phyloP scores from a whole-genome alignment of 2,329 filamentous ascomycete genomes.

The Chalaropsis ovoidea region DNA sequence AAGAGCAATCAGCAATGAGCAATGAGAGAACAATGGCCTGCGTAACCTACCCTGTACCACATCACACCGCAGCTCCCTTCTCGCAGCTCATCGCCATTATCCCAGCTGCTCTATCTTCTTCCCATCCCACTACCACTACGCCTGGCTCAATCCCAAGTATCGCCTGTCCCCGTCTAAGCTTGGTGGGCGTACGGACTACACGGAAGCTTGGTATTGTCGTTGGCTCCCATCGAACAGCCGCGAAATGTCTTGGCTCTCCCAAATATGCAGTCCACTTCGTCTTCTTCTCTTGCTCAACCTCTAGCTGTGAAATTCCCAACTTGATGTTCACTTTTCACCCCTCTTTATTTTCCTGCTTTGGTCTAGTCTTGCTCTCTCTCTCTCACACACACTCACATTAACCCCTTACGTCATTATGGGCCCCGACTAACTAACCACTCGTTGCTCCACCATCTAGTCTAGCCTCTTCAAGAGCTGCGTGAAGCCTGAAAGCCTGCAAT shows the following conservation, averaged over 20 bases:
- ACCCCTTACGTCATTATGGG: constrained; percentile 25
- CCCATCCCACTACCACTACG: not conserved
- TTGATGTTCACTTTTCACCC: not conserved
- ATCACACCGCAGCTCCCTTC: not conserved
- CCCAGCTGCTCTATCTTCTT: not conserved
- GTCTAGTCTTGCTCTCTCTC: constrained; percentile 9
- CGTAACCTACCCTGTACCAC: not conserved
- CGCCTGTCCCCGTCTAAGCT: no score
- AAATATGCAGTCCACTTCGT: not conserved
- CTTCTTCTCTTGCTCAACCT: not conserved
- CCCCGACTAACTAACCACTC: constrained; percentile 30
- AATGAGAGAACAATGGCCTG: not conserved
- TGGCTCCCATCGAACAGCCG: no score
- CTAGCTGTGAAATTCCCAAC: not conserved
- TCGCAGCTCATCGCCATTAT: not conserved
- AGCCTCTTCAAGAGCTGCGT: constrained; percentile 35
- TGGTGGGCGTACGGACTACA: no score
- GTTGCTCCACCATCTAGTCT: constrained; percentile 39
- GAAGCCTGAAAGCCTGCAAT: constrained; percentile 40
- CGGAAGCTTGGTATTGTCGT: no score
- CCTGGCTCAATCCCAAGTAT: no score
- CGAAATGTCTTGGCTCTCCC: not conserved
- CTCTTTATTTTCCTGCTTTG: not conserved
- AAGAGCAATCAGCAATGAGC: not conserved
- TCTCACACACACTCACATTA: not conserved